Evolutionary conservation across 2,329 filamentous ascomycete genomes (phyloP), one percentile per base, ranked within the genome.

Genomic region (Claviceps citrina): DNA sequence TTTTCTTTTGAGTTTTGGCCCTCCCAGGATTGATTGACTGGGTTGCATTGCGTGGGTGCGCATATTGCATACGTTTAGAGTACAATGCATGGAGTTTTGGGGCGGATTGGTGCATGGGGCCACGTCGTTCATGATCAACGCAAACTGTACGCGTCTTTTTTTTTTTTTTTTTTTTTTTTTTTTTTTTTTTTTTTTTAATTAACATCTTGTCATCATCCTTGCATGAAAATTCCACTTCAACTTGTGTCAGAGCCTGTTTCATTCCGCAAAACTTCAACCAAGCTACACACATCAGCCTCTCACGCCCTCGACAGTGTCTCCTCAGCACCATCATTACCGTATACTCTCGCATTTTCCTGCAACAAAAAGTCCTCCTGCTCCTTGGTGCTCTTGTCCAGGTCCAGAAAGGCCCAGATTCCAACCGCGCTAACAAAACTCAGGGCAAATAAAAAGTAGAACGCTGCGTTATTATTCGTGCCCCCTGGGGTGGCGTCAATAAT

Each of bases 401-500:
- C 74, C 2, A 79, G 62, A 31, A 73, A 74, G 7, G 67, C 56
- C 44, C 67, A 64, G 46, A 78, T 57, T 2, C 71, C 61, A 7
- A 55, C 47, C 31, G 72, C 71, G 50, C 73, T 77, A 15, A 68
- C 58, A 34, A 75, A 36, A 45, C 69, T 76, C 44, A 79, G 51
- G 1, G 60, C 73, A 45, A 77, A 75, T 15, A 81, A 50, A 43
- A 81, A 81, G 48, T 79, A 81, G 44, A 81, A 82, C 0, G 78
- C 76, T 7, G 68, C 70, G 20, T 65, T 74, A 39, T 71, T 70
- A 49, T 79, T 71, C 40, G 72, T 65, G 12, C 59, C 55, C 1
- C 61, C 63, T 0, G 69, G 65, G 5, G 65, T 67, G 0, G 70
- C 71, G 51, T 81, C 76, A 41, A 82, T 80, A 43, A 82, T 82